A percentile compares a stretch with the other conserved stretches of the same genome.
phyloP scores from a whole-genome alignment of 2,329 filamentous ascomycete species.

The Fusarium burgessii region DNA sequence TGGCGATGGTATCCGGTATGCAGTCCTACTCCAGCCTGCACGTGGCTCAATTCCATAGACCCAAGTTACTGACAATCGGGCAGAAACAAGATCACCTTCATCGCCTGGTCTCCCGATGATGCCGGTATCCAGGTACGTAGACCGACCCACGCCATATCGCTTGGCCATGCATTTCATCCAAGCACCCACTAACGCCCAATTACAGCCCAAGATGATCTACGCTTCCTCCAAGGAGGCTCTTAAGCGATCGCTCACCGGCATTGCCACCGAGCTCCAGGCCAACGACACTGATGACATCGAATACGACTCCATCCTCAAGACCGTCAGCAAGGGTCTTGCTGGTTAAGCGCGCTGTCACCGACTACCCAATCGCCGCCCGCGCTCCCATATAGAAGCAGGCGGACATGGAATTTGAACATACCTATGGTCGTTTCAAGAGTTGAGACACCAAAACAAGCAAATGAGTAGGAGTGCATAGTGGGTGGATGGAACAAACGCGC shows the following conservation, averaged over 20 bases:
- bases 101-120: conserved; percentile 86
- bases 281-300: conserved; percentile 88
- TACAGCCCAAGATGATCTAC: conserved; percentile 88
- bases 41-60: conserved; percentile 7
- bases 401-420: conserved; percentile 45
- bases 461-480: conserved; percentile 46
- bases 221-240: conserved; percentile 88
- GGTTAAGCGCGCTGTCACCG: conserved; percentile 51
- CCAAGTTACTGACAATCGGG: conserved; percentile 35
- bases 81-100: conserved; percentile 83
- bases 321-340: conserved; percentile 72
- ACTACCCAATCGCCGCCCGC: conserved; percentile 22
- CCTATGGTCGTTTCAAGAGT: conserved; percentile 45
- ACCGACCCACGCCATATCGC: conserved; percentile 64
- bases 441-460: conserved; percentile 42
- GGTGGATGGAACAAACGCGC: conserved; percentile 29
- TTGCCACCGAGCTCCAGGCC: conserved; percentile 83
- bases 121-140: conserved; percentile 77
- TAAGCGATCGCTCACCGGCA: conserved; percentile 81
- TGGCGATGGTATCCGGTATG: conserved; percentile 78
- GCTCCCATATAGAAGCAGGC: conserved; percentile 37
- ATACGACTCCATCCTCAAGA: conserved; percentile 76
- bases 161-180: conserved; percentile 65
- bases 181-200: conserved; percentile 20
- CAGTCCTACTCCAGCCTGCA: not conserved